Base-by-base conservation (phyloP, 2,329 filamentous ascomycete species). In the Ophiobolus disseminans region DNA sequence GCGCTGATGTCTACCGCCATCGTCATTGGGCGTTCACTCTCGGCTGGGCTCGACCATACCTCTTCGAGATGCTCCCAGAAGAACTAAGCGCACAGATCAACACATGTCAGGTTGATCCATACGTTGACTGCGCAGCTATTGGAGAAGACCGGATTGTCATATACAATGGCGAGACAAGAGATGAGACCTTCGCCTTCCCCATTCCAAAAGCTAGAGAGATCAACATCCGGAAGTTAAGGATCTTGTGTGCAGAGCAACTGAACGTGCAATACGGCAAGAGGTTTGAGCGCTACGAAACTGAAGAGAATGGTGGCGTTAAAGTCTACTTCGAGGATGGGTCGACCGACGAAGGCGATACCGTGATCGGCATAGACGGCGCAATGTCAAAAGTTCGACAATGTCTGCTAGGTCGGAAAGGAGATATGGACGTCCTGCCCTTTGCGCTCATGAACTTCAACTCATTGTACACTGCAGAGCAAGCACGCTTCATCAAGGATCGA, bases 21-120 rank as follows among this genome's bases (percentile, higher is more conserved):
- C 63, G 65, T 1, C 70, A 74, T 41, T 74, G 72, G 70, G 72
- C 71, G 11, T 74, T 74, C 57, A 70, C 67, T 3, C 47, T 73
- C 0, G 68, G 69, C n/a, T 72, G 70, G 68, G 68, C 57, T 23
- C 57, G 68, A 25, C 64, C 65, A 2, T 63, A 60, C 16, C 61
- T 73, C 14, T 62, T 68, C 10, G 55, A 62, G 16, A 54, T 72
- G 8, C 62, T 73, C 7, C 63, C 68, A 3, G 53, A 62, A n/a
- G 60, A 65, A 7, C 40, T 66, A 2, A 55, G 57, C 23, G 48
- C 55, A 2, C 40, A 66, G 26, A 48, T 73, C 5, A 65, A 66
- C 31, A 48, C 56, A 9, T 66, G 60, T 32, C 65, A 73, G 50
- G 68, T 71, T 17, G 70, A 74, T 45, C 68, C 69, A 7, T 59